Conservation (phyloP, 2,329 filamentous ascomycete genomes). For the Nemania diffusa region DNA sequence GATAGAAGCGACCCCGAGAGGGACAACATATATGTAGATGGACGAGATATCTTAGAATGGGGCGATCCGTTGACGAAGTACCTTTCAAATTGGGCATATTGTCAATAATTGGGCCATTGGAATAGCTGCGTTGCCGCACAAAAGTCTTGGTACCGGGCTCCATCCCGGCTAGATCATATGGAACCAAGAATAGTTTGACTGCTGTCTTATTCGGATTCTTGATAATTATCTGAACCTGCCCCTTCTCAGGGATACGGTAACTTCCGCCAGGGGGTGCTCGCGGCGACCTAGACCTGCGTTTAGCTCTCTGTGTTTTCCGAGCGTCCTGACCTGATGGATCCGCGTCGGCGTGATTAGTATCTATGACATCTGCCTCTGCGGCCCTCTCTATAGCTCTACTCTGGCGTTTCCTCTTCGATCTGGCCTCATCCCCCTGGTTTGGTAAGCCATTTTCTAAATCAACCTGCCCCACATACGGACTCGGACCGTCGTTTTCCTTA, state of each 20-base stretch:
- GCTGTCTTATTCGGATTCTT: conserved; percentile 99
- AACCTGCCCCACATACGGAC: conserved; percentile 93
- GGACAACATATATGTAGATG: conserved; percentile 94
- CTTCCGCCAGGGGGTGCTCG: conserved; percentile 84
- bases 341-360: conserved; percentile 34
- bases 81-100: conserved; percentile 56
- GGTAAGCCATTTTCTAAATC: conserved; percentile 85
- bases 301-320: conserved; percentile 52
- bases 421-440: conserved; percentile 60
- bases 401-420: conserved; percentile 61
- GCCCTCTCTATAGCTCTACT: conserved; percentile 55
- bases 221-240: conserved; percentile 95
- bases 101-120: conserved; percentile 84
- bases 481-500: conserved; percentile 84
- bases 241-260: conserved; percentile 93
- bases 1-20: conserved; percentile 82
- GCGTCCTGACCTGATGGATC: conserved; percentile 48
- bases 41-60: conserved; percentile 86
- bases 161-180: conserved; percentile 93
- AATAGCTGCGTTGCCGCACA: conserved; percentile 93
- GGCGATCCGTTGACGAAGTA: conserved; percentile 60
- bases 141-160: conserved; percentile 95
- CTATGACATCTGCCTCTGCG: conserved; percentile 45
- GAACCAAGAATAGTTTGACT: conserved; percentile 93
- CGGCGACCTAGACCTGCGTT: conserved; percentile 67